A percentile compares a stretch with the other conserved stretches of the same genome.
These are phyloP conservation scores for Lepidium campestre DNA, from an alignment of 441 rosid species.

Conservation along the genomic window DNA sequence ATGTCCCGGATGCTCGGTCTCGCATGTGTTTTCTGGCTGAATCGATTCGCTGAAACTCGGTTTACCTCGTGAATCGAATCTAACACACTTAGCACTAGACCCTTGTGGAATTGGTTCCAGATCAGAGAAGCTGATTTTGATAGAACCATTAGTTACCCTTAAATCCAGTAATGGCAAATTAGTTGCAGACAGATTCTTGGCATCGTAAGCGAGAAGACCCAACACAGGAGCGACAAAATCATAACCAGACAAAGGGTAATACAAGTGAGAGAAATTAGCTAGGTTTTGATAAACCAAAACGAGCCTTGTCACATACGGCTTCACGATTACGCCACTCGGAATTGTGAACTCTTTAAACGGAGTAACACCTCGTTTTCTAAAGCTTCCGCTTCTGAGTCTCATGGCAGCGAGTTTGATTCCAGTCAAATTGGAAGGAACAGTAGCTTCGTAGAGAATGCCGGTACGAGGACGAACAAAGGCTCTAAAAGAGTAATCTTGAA, in stretches of 20 bases:
- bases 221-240: conserved; percentile 73
- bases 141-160: conserved; percentile 40
- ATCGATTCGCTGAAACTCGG: conserved; percentile 48
- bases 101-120: conserved; percentile 49
- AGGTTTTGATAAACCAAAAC: conserved; percentile 85
- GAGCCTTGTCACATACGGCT: conserved; percentile 77
- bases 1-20: conserved; percentile 63
- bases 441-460: conserved; percentile 55
- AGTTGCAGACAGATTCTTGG: conserved; percentile 53
- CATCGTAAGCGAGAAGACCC: conserved; percentile 82
- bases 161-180: conserved; percentile 46
- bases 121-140: conserved; percentile 53
- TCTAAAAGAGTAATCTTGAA: conserved; percentile 75
- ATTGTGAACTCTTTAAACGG: conserved; percentile 56
- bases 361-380: conserved; percentile 45
- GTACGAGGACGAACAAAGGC: conserved; percentile 67
- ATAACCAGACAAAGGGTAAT: conserved; percentile 55
- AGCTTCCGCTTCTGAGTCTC: conserved; percentile 94
- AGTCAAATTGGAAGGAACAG: conserved; percentile 58
- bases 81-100: conserved; percentile 59
- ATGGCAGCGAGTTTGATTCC: conserved; percentile 72
- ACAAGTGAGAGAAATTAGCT: conserved; percentile 61
- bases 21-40: conserved; percentile 50
- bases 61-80: conserved; percentile 56
- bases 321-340: conserved; percentile 47